Evolutionary conservation across 805 yeast species (phyloP).

Genomic region (Helenozyma baotianmanensis): DNA sequence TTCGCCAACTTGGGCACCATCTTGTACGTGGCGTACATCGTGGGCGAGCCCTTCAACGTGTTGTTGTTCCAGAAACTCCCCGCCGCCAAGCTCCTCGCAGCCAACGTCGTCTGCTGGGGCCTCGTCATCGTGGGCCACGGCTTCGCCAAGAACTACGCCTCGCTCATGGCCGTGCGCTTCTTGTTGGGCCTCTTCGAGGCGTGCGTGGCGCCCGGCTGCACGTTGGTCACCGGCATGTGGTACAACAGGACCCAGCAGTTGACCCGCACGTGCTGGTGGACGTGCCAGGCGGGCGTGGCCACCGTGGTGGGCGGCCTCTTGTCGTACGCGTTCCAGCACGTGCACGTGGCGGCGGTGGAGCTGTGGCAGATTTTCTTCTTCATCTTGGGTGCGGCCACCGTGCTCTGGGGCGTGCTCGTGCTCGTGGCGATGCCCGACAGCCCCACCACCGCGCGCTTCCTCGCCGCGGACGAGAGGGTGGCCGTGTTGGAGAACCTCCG

Average conservation of each 20-base stretch:
- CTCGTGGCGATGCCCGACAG: conserved; percentile 48
- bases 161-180: conserved; percentile 51
- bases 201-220: conserved; percentile 52
- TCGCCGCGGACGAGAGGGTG: conserved; percentile 38
- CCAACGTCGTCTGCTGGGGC: conserved; percentile 52
- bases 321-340: conserved; percentile 49
- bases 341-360: conserved; percentile 29
- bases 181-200: conserved; percentile 53
- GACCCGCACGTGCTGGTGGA: conserved; percentile 52
- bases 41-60: conserved; percentile 47
- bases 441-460: conserved; percentile 34
- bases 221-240: conserved; percentile 59
- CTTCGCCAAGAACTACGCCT: conserved; percentile 41
- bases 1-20: conserved; percentile 52
- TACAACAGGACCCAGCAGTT: conserved; percentile 51
- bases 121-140: conserved; percentile 35
- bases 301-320: conserved; percentile 45
- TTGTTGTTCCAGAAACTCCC: conserved; percentile 46
- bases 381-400: conserved; percentile 51
- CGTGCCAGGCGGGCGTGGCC: conserved; percentile 55
- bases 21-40: conserved; percentile 49
- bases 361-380: conserved; percentile 64
- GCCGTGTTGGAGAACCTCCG: conserved; percentile 42
- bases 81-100: conserved; percentile 46
- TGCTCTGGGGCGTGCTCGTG: conserved; percentile 44